Evolutionary conservation across 2,329 filamentous ascomycete species (phyloP), one percentile per base, ranked within the genome.

Genomic region (Setomelanomma holmii): DNA sequence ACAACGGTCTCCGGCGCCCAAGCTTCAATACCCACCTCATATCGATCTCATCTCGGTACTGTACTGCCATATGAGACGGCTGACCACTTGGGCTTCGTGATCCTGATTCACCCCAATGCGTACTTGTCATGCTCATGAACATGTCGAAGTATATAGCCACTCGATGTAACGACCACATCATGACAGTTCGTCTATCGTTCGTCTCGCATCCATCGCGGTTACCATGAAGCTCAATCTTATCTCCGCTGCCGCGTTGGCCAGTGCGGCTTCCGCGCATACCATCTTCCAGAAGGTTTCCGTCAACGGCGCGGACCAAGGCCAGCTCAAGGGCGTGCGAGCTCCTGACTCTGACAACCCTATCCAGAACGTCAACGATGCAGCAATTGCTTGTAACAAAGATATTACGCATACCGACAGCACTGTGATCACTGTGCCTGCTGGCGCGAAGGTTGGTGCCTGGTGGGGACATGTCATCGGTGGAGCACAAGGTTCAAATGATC

Each of bases 381-480:
- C 66, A 14, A 75, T 81, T 20, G 75, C 78, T 22, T 81, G 79
- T 63, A 79, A 79, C 62, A 75, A 75, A 30, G 71, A 72, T 41
- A 45, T 64, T 73, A 45, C 30, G 8, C 50, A 72, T 66, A 59
- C 61, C 60, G 70, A 75, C 51, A 70, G 46, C 21, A 73, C 61
- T 8, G 69, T 83, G 38, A 77, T 83, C 56, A 69, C 69, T 21
- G 75, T 83, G 34, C 72, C 76, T 1, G 73, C 79, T 3, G 81
- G 81, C 8, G 80, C 81, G 52, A 72, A 77, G 56, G 70, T 83
- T 39, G 80, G 80, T 5, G 72, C 77, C 17, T 60, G 5, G 72
- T 83, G 77, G 71, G 77, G 79, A 35, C 80, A 82, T 60, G 71
- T 82, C 47, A 78, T 82, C 54, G 81, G 81, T 30, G 80, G 80